Base-by-base conservation (phyloP, 805 yeast species). In the Hanseniaspora nectarophila region DNA sequence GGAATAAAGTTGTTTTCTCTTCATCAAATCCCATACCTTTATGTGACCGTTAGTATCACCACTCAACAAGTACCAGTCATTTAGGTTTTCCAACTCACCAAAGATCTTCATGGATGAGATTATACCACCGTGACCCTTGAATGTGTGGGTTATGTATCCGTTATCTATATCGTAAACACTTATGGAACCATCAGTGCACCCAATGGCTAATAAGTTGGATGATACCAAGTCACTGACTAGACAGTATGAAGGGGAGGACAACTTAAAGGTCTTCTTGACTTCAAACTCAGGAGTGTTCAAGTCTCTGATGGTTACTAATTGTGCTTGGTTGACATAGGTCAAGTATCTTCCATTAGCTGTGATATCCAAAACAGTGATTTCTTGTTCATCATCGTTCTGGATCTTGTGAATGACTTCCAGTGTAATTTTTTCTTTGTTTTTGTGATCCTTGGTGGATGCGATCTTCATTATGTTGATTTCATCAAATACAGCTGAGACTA, bases 61-160 rank as follows among this genome's bases (percentile, higher is more conserved):
- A 59, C 87, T 77, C 15, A 88, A 84, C 54, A 92, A 71, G 61
- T 73, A 74, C 97, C 97, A 92, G 43, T 74, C 70, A 43, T 73
- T 71, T 2, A 81, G 71, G 57, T 85, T 82, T 42, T 45, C 54
- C 40, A 78, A 68, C 55, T 78, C 79, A 10, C 97, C 97, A 62
- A 75, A 74, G 64, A 92, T 87, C 44, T 70, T 68, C 52, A 90
- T 65, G 4, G 92, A 78, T 43, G 95, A 82, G 38, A 90, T 74
- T 2, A 95, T 83, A 12, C 92, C 81, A 20, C 95, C 95, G 64
- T 92, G 99, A 0, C 98, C 97, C 64, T 85, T 83, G 54, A 92
- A 74, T 13, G 86, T 80, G 66, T 92, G 98, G 0, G 98, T 92
- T 3, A 83, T 77, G 57, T 75, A 86, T 1, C 92, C 89, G 33